Evolutionary conservation across 2,329 filamentous ascomycete species (phyloP).

Genomic region (Thielaviopsis euricoi): DNA sequence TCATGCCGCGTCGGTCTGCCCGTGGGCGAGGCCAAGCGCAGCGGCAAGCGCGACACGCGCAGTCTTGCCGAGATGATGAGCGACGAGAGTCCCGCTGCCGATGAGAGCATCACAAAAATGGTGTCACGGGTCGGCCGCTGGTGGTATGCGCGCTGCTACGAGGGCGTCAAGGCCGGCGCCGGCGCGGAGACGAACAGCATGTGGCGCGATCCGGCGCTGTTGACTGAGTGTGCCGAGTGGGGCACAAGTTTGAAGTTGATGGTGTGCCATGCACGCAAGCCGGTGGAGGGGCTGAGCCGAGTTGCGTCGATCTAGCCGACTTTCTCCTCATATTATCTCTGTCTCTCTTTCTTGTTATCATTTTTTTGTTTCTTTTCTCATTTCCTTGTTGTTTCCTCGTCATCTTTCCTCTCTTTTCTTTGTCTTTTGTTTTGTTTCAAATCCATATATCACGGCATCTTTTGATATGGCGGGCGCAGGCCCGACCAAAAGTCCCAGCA

Average conservation of each 20-base stretch:
- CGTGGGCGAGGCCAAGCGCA: slow-evolving; percentile 32
- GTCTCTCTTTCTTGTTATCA: background rate
- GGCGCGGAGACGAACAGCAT: slow-evolving; percentile 41
- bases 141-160: slow-evolving; percentile 95
- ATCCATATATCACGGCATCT: background rate
- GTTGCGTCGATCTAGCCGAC: slow-evolving; percentile 10
- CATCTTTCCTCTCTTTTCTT: no score
- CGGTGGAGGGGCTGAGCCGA: slow-evolving; percentile 23
- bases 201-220: slow-evolving; percentile 58
- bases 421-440: background rate
- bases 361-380: background rate
- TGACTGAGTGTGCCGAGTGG: slow-evolving; percentile 73
- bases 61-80: slow-evolving; percentile 57
- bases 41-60: slow-evolving; percentile 28
- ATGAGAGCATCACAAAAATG: slow-evolving; percentile 81
- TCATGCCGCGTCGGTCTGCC: slow-evolving; percentile 65
- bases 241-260: slow-evolving; percentile 79
- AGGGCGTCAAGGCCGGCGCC: slow-evolving; percentile 35
- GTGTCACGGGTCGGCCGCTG: slow-evolving; percentile 82
- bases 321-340: background rate
- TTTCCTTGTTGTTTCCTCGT: no score
- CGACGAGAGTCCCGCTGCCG: slow-evolving; percentile 51
- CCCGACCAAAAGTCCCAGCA: background rate
- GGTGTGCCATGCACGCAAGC: slow-evolving; percentile 81
- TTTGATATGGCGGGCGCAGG: background rate